A percentile compares a stretch with the other conserved stretches of the same genome.
These are phyloP conservation scores for Camellia oleifera DNA, from an alignment of 179 eudicot species.

Conservation along the genomic window DNA sequence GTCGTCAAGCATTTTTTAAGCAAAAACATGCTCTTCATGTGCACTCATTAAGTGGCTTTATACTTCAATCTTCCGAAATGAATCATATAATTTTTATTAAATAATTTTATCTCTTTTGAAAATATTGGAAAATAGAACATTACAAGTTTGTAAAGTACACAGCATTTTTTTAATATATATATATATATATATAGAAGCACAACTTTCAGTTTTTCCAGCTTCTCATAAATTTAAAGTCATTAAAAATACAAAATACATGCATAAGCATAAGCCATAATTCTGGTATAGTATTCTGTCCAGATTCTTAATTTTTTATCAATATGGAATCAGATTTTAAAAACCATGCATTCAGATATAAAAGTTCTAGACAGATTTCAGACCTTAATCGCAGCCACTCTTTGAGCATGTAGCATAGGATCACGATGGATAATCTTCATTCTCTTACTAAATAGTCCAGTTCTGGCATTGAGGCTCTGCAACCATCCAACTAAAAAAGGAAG, in stretches of 20 bases:
- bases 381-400: conserved; percentile 94
- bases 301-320: neutral
- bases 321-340: neutral
- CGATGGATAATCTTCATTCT: conserved; percentile 94
- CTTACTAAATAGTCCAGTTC: conserved; percentile 87
- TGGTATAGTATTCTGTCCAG: neutral
- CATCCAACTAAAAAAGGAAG: conserved; percentile 78
- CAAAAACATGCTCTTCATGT: neutral
- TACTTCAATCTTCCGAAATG: neutral
- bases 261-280: neutral
- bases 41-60: neutral
- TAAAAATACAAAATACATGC: neutral
- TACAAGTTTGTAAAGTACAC: no score
- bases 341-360: conserved; percentile 1
- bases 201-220: neutral
- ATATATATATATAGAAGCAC: neutral
- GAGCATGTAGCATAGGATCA: conserved; percentile 84
- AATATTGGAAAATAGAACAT: no score
- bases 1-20: neutral
- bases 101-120: neutral
- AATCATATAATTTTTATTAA: neutral
- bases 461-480: conserved; percentile 97
- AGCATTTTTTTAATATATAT: neutral
- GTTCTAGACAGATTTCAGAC: conserved; percentile 27
- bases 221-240: neutral